Evolutionary conservation across 495 filamentous ascomycete genomes (phyloP), one percentile per base, ranked within the genome.

Genomic region (Xanthoparmelia taractica): DNA sequence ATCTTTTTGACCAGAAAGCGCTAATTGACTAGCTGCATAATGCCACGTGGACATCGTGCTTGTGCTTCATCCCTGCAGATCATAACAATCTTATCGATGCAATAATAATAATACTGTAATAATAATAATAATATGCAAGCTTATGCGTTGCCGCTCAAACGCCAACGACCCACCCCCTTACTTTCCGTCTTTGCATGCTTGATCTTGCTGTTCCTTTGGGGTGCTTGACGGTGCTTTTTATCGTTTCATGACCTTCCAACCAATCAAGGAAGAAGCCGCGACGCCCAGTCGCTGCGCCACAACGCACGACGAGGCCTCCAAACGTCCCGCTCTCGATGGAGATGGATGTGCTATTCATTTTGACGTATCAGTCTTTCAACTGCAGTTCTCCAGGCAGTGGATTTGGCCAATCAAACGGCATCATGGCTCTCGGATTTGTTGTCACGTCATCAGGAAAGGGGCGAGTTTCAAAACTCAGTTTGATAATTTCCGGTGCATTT

Each of bases 41-140:
- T 36, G 54, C 61, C 61, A 63, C 61, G 61, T 63, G 61, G 40
- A 27, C 40, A 43, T 38, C 31, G 41, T 62, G 60, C 50, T 37
- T 58, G 18, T 25, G 41, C 48, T 52, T 52, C 5, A 63, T 58
- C 54, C 55, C 54, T 63, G 61, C 25, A 63, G 55, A 50, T 57
- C 47, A 40, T 23, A n/a, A n/a, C n/a, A n/a, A n/a, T n/a, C n/a
- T n/a, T n/a, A n/a, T n/a, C n/a, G n/a, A n/a, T n/a, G n/a, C n/a
- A n/a, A n/a, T n/a, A n/a, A n/a, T n/a, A n/a, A n/a, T n/a, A n/a
- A n/a, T n/a, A n/a, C n/a, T n/a, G n/a, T n/a, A n/a, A n/a, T n/a
- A n/a, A n/a, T n/a, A n/a, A n/a, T n/a, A n/a, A n/a, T n/a, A n/a
- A n/a, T n/a, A 47, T 50, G 61, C 37, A 8, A 34, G 52, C 50